Conservation (phyloP, 2,329 filamentous ascomycete species). For the Talaromyces rugulosus region DNA sequence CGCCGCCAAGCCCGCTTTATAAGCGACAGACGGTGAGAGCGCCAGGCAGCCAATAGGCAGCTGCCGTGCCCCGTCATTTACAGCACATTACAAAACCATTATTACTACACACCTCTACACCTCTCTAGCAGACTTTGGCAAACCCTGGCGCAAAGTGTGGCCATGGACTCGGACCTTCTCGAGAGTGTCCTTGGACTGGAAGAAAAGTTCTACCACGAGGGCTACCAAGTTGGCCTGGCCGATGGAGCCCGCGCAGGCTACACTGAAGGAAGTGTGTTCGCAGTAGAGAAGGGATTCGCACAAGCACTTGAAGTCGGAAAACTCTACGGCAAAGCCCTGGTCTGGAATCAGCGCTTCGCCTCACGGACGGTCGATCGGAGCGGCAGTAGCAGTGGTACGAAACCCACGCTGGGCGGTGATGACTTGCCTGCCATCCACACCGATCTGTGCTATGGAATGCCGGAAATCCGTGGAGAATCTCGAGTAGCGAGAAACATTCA, state of each 20-base stretch:
- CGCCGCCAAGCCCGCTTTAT: not conserved
- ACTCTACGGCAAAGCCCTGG: constrained; percentile 69
- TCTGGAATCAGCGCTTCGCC: constrained; percentile 74
- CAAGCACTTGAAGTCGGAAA: constrained; percentile 80
- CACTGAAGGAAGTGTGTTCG: constrained; percentile 84
- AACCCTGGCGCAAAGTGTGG: not conserved
- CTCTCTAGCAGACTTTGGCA: not conserved
- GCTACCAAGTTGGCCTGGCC: constrained; percentile 67
- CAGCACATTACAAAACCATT: not conserved
- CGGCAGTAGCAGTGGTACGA: constrained; percentile 21
- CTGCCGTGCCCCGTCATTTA: not conserved
- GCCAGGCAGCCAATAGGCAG: not conserved
- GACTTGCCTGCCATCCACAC: constrained; percentile 17
- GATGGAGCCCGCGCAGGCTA: constrained; percentile 76
- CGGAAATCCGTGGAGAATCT: constrained; percentile 51
- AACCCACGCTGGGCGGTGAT: not conserved
- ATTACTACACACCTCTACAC: not conserved
- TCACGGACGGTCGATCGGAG: not conserved
- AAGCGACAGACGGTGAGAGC: not conserved
- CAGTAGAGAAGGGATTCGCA: constrained; percentile 87
- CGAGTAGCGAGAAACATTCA: constrained; percentile 73
- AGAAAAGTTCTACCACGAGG: constrained; percentile 73
- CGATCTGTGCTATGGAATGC: constrained; percentile 36
- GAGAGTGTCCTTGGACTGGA: constrained; percentile 58
- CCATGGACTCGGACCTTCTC: constrained; percentile 48